Evolutionary conservation across 2,329 filamentous ascomycete genomes (phyloP), one percentile per base, ranked within the genome.

Genomic region (Aspergillus flavus): DNA sequence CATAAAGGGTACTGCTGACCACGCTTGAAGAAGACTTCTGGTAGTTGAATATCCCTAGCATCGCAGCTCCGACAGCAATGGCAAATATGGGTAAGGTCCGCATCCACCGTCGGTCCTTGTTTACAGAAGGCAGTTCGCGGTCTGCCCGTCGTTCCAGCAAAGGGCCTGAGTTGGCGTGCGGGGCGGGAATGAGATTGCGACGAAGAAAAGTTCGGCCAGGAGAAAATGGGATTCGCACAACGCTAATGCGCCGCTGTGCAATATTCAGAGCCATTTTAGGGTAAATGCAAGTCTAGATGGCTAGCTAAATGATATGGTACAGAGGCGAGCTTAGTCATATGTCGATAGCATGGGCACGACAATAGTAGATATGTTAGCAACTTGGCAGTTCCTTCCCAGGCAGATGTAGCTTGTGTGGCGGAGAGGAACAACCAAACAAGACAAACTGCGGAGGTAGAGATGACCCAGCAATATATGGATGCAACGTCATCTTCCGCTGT

Each of bases 1-100:
- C 91, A 83, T 98, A 99, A 32, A 99, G 86, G 5, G 93, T 95
- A 61, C 91, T 92, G 61, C 88, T 88, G n/a, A 97, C 91, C 34
- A 94, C 87, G 60, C 91, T 91, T 30, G 89, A 93, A n/a, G 91
- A 93, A 62, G 89, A 88, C 79, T 97, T 97, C 79, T 99, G 94
- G 86, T 99, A 98, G 86, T 99, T 99, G 90, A 99, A 98, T 79
- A 99, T 97, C 70, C 91, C 92, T 64, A 96, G 82, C 68, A 89
- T 89, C 69, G 89, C 90, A 61, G 85, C 83, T 56, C 87, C 86
- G 70, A 97, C 87, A 66, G 92, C 82, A 66, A 86, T 79, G 59
- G 90, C 76, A 85, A 98, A 98, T 76, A 96, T 81, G 59, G 94
- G 94, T 39, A 97, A 79, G 1, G 92, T 93, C 71, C 86, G 86